Conservation (phyloP, 2,329 filamentous ascomycete species). For the Diaporthe capsici region DNA sequence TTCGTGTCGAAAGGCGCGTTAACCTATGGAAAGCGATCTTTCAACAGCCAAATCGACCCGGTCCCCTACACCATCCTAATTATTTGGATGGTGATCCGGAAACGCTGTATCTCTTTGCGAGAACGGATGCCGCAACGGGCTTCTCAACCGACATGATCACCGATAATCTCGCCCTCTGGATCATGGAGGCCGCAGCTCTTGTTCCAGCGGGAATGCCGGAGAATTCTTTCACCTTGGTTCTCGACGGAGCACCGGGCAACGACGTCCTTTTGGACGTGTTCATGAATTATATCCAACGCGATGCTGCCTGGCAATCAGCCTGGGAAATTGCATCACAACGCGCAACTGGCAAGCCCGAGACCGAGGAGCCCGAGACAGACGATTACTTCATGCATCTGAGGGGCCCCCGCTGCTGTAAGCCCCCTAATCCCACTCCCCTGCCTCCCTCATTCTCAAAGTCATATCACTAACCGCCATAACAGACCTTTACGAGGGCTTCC, state of each 20-base stretch:
- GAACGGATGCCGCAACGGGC: not conserved
- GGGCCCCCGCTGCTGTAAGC: not conserved
- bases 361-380: not conserved
- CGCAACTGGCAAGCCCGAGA: not conserved
- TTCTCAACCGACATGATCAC: not conserved
- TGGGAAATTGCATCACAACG: not conserved
- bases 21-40: not conserved
- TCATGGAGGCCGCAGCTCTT: constrained; percentile 8
- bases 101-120: rapidly evolving
- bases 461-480: not conserved
- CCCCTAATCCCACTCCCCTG: not conserved
- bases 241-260: not conserved
- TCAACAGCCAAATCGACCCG: not conserved
- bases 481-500: not conserved
- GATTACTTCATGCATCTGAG: not conserved
- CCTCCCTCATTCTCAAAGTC: too few species aligned
- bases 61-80: not conserved
- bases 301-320: not conserved
- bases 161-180: not conserved
- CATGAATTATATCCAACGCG: not conserved
- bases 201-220: not conserved
- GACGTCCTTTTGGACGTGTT: not conserved
- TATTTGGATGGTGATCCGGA: not conserved
- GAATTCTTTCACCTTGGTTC: not conserved
- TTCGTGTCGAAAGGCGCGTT: not conserved